Base-by-base conservation (phyloP, 176 grass and related monocot genomes). In the Guadua angustifolia region DNA sequence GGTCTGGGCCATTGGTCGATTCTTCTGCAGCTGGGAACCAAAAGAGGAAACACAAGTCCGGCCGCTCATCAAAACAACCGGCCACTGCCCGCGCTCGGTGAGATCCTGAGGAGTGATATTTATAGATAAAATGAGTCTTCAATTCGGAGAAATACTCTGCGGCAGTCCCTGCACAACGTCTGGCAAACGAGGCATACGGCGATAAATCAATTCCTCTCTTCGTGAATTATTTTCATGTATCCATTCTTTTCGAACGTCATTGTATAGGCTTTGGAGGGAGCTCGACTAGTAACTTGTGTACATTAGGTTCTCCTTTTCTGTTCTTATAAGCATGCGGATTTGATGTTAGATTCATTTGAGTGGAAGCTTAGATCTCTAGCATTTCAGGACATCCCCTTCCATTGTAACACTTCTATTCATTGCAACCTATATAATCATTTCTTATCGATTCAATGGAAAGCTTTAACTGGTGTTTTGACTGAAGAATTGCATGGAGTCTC, bases 1-100 rank as follows among this genome's bases (percentile, higher is more conserved):
- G 90, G 90, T 95, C 93, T 1, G 93, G 93, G 32, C 93, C 93
- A 69, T 92, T 95, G 88, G 93, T 88, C 33, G 91, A 95, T 70
- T 77, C 88, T 66, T 63, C 87, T 33, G 69, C 83, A 59, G 90
- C 60, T 13, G 84, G 36, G 32, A 92, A 90, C 75, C 89, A 87
- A 68, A 94, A 88, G 73, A 60, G 82, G 74, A 92, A 90, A 56
- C 88, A 94, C 84, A 92, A 88, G 85, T 90, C 69, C 25, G 87
- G 89, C 53, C 66, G 86, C 70, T 90, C 83, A 29, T 92, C 90
- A 9, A 94, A 90, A 90, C 90, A 92, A 69, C 93, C 85, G 12
- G 77, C 90, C 26, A 88, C 90, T 60, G 93, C 90, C 69, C 84
- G 87, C 42, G 92, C 90, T 73, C 70, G 92, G 80, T 94, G 75